Conservation (phyloP, 805 yeast species). For the Kodamaea leandrae region DNA sequence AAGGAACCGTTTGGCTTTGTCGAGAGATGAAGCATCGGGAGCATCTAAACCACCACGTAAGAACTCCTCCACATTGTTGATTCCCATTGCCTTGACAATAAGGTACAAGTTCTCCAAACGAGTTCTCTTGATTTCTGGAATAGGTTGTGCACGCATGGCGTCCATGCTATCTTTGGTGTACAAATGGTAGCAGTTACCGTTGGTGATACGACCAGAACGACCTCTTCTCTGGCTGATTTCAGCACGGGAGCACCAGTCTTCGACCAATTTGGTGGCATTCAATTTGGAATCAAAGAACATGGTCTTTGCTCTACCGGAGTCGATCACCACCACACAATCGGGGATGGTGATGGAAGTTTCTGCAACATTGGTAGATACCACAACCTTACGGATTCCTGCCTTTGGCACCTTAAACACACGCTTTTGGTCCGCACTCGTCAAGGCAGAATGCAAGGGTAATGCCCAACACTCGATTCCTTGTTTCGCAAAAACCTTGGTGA, state of each 20-base stretch:
- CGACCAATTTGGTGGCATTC: conserved; percentile 69
- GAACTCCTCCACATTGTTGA: conserved; percentile 66
- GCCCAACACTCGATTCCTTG: conserved; percentile 28
- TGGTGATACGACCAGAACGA: conserved; percentile 94
- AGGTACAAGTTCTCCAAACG: conserved; percentile 80
- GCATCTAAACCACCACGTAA: conserved; percentile 78
- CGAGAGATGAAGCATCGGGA: conserved; percentile 56
- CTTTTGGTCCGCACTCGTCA: conserved; percentile 78
- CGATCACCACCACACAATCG: conserved; percentile 90
- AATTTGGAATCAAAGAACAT: conserved; percentile 65
- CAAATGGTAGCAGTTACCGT: conserved; percentile 78
- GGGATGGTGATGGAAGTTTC: conserved; percentile 97
- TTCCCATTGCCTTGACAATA: conserved; percentile 86
- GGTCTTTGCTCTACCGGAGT: conserved; percentile 80
- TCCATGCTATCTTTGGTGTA: conserved; percentile 59
- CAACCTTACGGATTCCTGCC: conserved; percentile 62
- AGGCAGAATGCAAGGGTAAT: conserved; percentile 88
- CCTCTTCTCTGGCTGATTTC: conserved; percentile 91
- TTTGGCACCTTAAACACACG: conserved; percentile 63
- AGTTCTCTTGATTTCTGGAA: conserved; percentile 86
- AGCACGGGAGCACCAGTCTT: conserved; percentile 86
- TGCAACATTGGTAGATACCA: conserved; percentile 90
- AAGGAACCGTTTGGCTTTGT: conserved; percentile 50
- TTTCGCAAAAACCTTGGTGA: conserved; percentile 18
- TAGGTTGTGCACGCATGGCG: conserved; percentile 66